phyloP scores from a whole-genome alignment of 495 filamentous ascomycete species.

The Hyphodiscus hymeniophilus region DNA sequence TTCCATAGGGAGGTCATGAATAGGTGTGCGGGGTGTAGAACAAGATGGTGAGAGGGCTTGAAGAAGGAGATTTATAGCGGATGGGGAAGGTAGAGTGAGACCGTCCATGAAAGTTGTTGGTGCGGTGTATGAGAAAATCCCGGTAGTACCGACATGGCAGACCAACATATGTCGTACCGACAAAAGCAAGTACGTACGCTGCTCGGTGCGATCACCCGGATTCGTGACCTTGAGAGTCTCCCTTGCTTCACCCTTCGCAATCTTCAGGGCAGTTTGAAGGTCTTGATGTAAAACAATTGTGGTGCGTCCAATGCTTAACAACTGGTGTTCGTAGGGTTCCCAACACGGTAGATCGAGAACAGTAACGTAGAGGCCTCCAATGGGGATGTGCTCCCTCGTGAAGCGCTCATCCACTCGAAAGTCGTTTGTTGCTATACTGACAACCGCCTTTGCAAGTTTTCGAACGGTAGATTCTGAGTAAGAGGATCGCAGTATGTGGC shows the following conservation, averaged over 20 bases:
- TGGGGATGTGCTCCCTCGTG: not conserved
- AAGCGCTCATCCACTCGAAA: constrained; percentile 7
- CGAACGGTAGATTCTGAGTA: constrained; percentile 9
- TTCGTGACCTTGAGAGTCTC: not conserved
- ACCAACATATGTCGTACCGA: constrained; percentile 13
- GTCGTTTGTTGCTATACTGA: constrained; percentile 8
- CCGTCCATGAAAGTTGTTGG: constrained; percentile 7
- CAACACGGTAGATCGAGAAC: constrained; percentile 7
- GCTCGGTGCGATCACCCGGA: not conserved
- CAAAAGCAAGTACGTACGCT: constrained; percentile 7
- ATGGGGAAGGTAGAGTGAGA: not conserved
- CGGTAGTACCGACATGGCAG: constrained; percentile 5
- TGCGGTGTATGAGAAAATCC: too few species aligned
- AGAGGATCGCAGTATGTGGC: constrained; percentile 10
- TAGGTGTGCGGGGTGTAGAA: too few species aligned
- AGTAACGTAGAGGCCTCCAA: constrained; percentile 3
- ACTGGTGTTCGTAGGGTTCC: not conserved
- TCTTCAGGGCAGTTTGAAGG: too few species aligned
- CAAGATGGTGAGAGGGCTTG: too few species aligned
- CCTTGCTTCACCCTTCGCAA: constrained; percentile 1
- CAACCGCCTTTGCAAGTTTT: constrained; percentile 6
- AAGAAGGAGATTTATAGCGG: constrained; percentile 6
- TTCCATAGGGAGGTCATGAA: constrained; percentile 9
- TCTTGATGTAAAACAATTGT: constrained; percentile 1
- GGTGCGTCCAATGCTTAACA: constrained; percentile 4